Evolutionary conservation across 257 asterid genomes (phyloP).

Genomic region (Ajuga chamaepitys): DNA sequence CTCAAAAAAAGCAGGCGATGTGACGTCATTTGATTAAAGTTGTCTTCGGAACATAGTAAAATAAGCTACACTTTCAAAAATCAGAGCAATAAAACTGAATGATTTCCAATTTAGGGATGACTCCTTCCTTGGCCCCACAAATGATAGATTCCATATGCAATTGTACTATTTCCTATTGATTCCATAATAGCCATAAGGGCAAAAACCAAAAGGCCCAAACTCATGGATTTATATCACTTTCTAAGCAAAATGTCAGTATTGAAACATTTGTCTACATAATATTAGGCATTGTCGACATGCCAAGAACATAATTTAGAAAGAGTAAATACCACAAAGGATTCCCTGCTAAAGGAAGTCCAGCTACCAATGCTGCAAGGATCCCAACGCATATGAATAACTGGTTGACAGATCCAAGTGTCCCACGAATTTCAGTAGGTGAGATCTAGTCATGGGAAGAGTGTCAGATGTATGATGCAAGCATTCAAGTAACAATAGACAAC

Average conservation of each 20-base stretch:
- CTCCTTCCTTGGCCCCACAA: not conserved
- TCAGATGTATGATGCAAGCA: conserved; percentile 23
- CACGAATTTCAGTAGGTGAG: conserved; percentile 97
- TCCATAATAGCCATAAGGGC: not conserved
- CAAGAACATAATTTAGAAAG: not conserved
- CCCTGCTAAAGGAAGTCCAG: conserved; percentile 92
- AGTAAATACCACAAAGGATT: conserved; percentile 79
- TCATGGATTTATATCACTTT: conserved; percentile 5
- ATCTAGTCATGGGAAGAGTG: conserved; percentile 41
- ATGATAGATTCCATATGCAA: not conserved
- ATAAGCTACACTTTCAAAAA: not conserved
- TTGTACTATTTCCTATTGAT: not conserved
- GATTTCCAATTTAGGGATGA: not conserved
- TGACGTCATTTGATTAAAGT: not conserved
- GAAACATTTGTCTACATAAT: not conserved
- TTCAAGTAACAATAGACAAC: not conserved
- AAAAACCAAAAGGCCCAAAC: not conserved
- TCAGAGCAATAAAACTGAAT: not conserved
- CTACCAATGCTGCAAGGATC: conserved; percentile 91
- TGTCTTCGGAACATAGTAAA: not conserved
- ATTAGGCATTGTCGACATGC: not conserved
- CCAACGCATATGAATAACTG: conserved; percentile 88
- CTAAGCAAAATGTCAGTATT: not conserved
- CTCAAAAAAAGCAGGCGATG: not conserved
- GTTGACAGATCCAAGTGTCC: conserved; percentile 94